phyloP scores from a whole-genome alignment of 192 early-diverging fungal species.

The Phlyctochytrium planicorne region DNA sequence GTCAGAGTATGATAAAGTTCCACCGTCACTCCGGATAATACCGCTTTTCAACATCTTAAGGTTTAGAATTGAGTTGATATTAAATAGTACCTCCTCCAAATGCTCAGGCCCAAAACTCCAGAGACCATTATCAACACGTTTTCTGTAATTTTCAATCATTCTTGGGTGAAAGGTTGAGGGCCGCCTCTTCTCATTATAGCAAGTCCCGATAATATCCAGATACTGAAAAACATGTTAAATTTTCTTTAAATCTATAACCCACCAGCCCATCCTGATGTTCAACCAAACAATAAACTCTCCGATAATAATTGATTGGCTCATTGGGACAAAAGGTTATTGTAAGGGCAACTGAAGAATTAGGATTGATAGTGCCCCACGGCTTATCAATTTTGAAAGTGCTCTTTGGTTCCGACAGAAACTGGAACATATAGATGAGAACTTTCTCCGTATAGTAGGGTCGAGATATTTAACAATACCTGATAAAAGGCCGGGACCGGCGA shows the following conservation, averaged over 20 bases:
- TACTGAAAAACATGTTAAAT: slow-evolving; percentile 16
- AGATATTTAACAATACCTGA: slow-evolving; percentile 41
- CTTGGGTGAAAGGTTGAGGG: slow-evolving; percentile 49
- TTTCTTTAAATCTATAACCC: background rate
- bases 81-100: slow-evolving; percentile 48
- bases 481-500: slow-evolving; percentile 40
- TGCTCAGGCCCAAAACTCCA: slow-evolving; percentile 57
- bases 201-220: slow-evolving; percentile 55
- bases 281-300: slow-evolving; percentile 56
- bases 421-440: background rate
- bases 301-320: slow-evolving; percentile 59
- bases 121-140: slow-evolving; percentile 48
- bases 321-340: slow-evolving; percentile 51
- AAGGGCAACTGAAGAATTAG: slow-evolving; percentile 50
- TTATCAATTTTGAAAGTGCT: slow-evolving; percentile 56
- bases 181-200: slow-evolving; percentile 56
- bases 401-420: slow-evolving; percentile 47
- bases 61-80: slow-evolving; percentile 8
- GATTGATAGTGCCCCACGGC: slow-evolving; percentile 44
- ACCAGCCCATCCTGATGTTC: slow-evolving; percentile 57
- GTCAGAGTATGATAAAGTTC: slow-evolving; percentile 31
- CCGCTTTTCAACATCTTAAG: slow-evolving; percentile 45
- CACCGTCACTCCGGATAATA: slow-evolving; percentile 32
- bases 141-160: slow-evolving; percentile 45
- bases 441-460: background rate